Evolutionary conservation across 2,329 filamentous ascomycete genomes (phyloP), one percentile per base, ranked within the genome.

Genomic region (Plenodomus tracheiphilus): DNA sequence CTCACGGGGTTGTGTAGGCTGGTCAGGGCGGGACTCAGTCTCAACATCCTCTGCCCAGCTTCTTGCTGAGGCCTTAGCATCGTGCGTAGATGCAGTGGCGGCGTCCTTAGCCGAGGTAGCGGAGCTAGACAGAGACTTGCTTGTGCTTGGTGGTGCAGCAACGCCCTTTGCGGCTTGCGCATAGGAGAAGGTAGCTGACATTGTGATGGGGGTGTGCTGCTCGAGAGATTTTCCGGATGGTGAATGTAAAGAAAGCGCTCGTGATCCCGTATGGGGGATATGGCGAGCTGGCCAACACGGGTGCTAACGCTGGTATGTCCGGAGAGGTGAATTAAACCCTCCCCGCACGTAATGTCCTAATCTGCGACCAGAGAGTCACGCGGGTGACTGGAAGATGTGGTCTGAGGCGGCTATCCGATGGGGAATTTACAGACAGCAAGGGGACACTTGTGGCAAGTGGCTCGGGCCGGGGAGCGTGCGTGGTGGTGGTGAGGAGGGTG

Each of bases 121-220:
- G 19, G 71, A 60, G 37, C 73, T 75, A 18, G 77, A 76, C 10
- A 71, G 62, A 17, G 71, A 69, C 65, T 81, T 80, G 62, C 73
- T 75, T 19, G 75, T 64, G 42, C 71, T 67, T 21, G 75, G 66
- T 39, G 73, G 69, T 47, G 75, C 65, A 47, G 82, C 77, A 64
- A 87, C 83, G 67, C 92, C 91, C 74, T 94, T 94, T 51, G 93
- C 93, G 69, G 93, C 93, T 81, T 96, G 91, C 65, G 93, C 93
- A 75, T 97, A 97, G 51, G 93, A 97, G 72, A 97, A 96, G 28
- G 84, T 79, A 36, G 70, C 56, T 52, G 70, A 65, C 69, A 72
- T 72, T 41, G 50, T 56, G 50, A 43, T 36, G 50, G 36, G 21
- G 32, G 20, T 44, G 32, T 51, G 32, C 50, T 28, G 49, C 53